A percentile compares a stretch with the other conserved stretches of the same genome.
These are phyloP conservation scores for Nematodospora valgi DNA, from an alignment of 805 yeast species.

Conservation along the genomic window DNA sequence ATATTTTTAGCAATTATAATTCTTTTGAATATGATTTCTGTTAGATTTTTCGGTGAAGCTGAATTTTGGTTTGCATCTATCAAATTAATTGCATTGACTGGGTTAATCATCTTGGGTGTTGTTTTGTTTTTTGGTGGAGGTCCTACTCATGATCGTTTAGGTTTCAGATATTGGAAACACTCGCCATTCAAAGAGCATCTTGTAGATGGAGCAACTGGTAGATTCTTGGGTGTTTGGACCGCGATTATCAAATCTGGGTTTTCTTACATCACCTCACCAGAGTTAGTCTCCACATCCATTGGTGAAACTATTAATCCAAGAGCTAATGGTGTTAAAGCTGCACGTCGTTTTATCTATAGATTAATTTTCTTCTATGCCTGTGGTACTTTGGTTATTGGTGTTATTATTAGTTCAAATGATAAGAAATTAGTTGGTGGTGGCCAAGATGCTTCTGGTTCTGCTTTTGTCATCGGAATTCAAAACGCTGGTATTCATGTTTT, in stretches of 20 bases:
- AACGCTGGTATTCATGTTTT: constrained; percentile 57
- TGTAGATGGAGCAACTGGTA: constrained; percentile 53
- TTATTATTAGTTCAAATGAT: constrained; percentile 30
- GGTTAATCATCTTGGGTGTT: constrained; percentile 30
- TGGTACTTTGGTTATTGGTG: constrained; percentile 40
- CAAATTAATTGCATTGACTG: constrained; percentile 28
- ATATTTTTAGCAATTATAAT: constrained; percentile 26
- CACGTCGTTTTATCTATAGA: constrained; percentile 55
- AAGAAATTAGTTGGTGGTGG: constrained; percentile 20
- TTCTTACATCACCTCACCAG: constrained; percentile 63
- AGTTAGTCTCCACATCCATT: constrained; percentile 71
- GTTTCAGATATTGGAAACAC: constrained; percentile 43
- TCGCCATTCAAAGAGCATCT: constrained; percentile 43
- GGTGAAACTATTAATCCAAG: constrained; percentile 35
- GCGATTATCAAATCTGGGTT: constrained; percentile 63
- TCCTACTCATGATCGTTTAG: constrained; percentile 38
- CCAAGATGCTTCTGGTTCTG: constrained; percentile 56
- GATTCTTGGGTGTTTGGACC: constrained; percentile 61
- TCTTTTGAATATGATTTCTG: constrained; percentile 26
- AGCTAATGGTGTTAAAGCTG: constrained; percentile 50
- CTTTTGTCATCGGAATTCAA: constrained; percentile 62
- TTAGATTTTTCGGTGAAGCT: constrained; percentile 33
- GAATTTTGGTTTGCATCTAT: constrained; percentile 34
- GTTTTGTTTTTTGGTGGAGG: constrained; percentile 39
- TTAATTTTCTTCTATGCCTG: constrained; percentile 37